phyloP scores from a whole-genome alignment of 768 basidiomycete species.

The Mycena crocata region DNA sequence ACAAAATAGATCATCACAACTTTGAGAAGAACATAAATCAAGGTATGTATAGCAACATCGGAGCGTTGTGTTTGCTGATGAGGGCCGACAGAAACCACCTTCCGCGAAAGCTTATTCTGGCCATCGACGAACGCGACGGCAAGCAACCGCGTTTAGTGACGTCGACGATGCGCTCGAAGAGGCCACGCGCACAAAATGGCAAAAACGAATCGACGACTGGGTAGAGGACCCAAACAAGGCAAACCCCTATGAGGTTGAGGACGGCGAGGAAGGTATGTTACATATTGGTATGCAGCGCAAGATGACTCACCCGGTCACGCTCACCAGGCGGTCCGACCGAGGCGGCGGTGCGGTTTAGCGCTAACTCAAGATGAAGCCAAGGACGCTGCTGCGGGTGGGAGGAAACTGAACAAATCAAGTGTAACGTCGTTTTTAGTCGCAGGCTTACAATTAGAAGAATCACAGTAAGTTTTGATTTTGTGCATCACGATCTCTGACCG shows the following conservation, averaged over 20 bases:
- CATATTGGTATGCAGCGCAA: too few relatives aligned
- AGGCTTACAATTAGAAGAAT: slow-evolving; percentile 3
- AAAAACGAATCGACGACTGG: slow-evolving; percentile 11
- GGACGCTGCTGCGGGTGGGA: not conserved
- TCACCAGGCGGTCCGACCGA: not conserved
- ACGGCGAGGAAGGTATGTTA: not conserved
- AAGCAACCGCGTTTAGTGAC: not conserved
- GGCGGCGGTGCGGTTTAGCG: not conserved
- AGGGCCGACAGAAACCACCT: not conserved
- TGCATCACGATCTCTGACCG: not conserved
- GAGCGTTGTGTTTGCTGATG: too few relatives aligned
- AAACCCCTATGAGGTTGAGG: slow-evolving; percentile 8
- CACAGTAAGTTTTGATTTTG: not conserved
- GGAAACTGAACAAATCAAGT: not conserved
- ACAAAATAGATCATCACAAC: too few relatives aligned
- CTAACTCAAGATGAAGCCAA: not conserved
- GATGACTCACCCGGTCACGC: not conserved
- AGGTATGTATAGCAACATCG: too few relatives aligned
- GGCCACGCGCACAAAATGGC: slow-evolving; percentile 8
- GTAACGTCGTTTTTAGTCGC: not conserved
- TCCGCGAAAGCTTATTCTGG: slow-evolving; percentile 12
- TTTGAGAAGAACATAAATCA: too few relatives aligned
- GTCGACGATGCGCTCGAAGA: slow-evolving; percentile 6
- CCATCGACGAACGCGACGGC: slow-evolving; percentile 17
- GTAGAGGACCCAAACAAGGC: not conserved